Conservation (phyloP, 768 basidiomycete species). For the Porpolomopsis calyptriformis region DNA sequence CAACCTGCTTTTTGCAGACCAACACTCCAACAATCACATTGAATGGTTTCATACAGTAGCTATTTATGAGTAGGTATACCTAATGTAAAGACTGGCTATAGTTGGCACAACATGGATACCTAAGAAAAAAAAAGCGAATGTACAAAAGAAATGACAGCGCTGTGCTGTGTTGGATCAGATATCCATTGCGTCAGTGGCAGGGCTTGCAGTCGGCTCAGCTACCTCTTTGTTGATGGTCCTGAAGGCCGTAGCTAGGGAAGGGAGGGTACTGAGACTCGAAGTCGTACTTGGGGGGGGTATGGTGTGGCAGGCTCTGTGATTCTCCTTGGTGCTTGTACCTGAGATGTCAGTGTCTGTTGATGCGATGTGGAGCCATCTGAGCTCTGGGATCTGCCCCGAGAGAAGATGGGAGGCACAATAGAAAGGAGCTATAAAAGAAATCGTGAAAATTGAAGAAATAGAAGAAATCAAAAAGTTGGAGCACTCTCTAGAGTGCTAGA, state of each 20-base stretch:
- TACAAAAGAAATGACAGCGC: neutral
- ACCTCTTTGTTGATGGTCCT: neutral
- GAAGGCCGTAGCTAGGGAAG: neutral
- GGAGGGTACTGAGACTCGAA: neutral
- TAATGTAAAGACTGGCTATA: neutral
- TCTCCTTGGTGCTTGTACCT: neutral
- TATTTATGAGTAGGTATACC: conserved; percentile 11
- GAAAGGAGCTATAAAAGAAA: too few relatives aligned
- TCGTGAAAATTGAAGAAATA: too few relatives aligned
- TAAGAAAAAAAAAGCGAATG: neutral
- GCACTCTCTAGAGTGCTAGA: too few relatives aligned
- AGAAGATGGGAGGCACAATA: too few relatives aligned
- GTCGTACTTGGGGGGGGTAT: neutral
- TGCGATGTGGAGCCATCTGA: too few relatives aligned
- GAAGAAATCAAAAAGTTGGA: too few relatives aligned
- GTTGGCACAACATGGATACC: too few relatives aligned
- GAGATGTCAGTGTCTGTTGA: neutral
- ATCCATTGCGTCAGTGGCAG: too few relatives aligned
- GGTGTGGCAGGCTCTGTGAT: neutral
- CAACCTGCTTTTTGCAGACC: conserved; percentile 29
- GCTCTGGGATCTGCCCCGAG: too few relatives aligned
- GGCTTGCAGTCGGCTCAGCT: too few relatives aligned
- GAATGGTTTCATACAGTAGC: conserved; percentile 23
- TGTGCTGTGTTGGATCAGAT: too few relatives aligned
- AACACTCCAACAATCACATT: conserved; percentile 23